Conservation (phyloP, 1,284 basidiomycete species). For the Hemileia vastatrix region DNA sequence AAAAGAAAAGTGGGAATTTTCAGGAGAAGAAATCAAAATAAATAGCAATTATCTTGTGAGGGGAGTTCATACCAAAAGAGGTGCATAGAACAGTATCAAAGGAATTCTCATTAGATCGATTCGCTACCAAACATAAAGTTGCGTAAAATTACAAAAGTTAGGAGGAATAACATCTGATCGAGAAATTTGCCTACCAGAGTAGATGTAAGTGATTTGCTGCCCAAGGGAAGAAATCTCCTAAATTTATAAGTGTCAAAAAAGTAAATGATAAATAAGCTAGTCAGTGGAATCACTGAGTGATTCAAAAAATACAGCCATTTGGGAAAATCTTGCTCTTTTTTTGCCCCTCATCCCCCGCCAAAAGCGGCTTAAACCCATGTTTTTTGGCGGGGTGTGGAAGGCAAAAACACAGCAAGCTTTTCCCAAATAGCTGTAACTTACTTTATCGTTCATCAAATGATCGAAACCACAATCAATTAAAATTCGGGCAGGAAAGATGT, state of each 20-base stretch:
- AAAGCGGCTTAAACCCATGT: neutral
- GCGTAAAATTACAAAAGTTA: neutral
- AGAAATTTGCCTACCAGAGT: conserved; percentile 9
- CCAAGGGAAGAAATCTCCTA: too few relatives aligned
- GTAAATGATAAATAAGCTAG: too few relatives aligned
- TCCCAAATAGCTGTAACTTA: conserved; percentile 46
- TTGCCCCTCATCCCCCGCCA: neutral
- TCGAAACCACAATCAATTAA: conserved; percentile 91
- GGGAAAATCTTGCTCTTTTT: neutral
- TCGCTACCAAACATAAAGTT: too few relatives aligned
- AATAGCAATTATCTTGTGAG: neutral
- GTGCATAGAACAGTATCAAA: neutral
- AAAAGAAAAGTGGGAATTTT: neutral
- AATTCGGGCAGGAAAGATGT: conserved; percentile 59
- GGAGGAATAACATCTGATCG: conserved; percentile 1
- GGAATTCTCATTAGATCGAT: too few relatives aligned
- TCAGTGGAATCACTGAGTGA: conserved; percentile 13
- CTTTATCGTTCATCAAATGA: conserved; percentile 85
- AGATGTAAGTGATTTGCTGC: conserved; percentile 1
- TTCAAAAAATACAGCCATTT: neutral
- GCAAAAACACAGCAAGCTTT: neutral
- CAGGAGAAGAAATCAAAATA: neutral
- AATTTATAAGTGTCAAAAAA: too few relatives aligned
- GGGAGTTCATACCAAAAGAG: neutral
- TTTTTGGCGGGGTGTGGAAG: neutral